Percentiles rank a stretch among this genome's conserved stretches.
phyloP scores from a whole-genome alignment of 768 basidiomycete species.

The Lenzites betulinus region DNA sequence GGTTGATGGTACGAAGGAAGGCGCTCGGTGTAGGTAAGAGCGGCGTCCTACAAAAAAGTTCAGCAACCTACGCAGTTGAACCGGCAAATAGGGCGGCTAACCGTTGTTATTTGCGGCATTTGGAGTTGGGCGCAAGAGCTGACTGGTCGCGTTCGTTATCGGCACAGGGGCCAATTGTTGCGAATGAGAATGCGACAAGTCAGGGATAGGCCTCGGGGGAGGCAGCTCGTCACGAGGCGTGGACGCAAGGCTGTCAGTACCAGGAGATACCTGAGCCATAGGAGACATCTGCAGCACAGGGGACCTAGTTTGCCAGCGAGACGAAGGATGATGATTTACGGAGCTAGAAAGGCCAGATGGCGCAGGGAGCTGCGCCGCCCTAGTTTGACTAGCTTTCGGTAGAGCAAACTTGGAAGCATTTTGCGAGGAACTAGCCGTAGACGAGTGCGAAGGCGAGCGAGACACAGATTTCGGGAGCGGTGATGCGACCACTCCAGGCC shows the following conservation, averaged over 20 bases:
- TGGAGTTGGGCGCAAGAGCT: neutral
- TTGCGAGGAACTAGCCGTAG: constrained; percentile 5
- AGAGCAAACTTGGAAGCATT: neutral
- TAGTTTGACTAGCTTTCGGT: neutral
- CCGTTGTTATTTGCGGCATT: too few relatives aligned
- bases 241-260: neutral
- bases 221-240: neutral
- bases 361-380: neutral
- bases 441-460: constrained; percentile 16
- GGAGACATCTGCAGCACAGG: constrained; percentile 13
- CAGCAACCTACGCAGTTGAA: neutral
- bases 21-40: constrained; percentile 6
- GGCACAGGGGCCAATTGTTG: neutral
- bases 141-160: neutral
- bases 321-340: neutral
- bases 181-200: neutral
- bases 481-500: neutral
- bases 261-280: constrained; percentile 2
- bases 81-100: neutral
- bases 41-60: neutral
- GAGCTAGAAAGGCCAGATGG: neutral
- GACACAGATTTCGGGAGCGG: constrained; percentile 5
- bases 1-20: constrained; percentile 18
- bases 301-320: constrained; percentile 4
- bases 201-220: neutral